A percentile compares a stretch with the other conserved stretches of the same genome.
Evolutionary conservation across 2,329 filamentous ascomycete genomes (phyloP).

Genomic region (Phialophora macrospora): DNA sequence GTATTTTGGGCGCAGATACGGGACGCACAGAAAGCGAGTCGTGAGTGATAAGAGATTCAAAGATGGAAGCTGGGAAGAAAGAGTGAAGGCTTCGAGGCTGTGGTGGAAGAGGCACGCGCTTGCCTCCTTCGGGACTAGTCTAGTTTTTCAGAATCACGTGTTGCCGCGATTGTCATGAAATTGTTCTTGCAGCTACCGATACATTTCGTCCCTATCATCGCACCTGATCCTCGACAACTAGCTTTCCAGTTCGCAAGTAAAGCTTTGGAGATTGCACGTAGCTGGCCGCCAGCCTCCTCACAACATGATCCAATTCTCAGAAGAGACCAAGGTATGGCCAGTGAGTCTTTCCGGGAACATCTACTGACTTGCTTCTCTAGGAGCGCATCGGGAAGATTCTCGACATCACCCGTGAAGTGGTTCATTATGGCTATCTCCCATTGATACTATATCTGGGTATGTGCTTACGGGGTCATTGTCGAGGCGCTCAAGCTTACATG

Average conservation of each 20-base stretch:
- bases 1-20: not conserved
- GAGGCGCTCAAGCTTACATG: conserved; percentile 16
- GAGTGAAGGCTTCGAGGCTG: not conserved
- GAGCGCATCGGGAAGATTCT: conserved; percentile 98
- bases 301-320: conserved; percentile 68
- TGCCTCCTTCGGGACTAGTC: conserved; percentile 18
- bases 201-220: conserved; percentile 6
- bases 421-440: conserved; percentile 98
- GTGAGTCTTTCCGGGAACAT: conserved; percentile 5
- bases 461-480: not conserved
- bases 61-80: not conserved
- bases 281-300: not conserved
- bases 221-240: not conserved
- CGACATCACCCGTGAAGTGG: conserved; percentile 87
- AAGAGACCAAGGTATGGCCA: conserved; percentile 85
- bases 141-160: conserved; percentile 1
- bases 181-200: conserved; percentile 27
- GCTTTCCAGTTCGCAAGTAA: not conserved
- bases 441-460: conserved; percentile 95
- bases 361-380: conserved; percentile 53
- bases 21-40: not conserved
- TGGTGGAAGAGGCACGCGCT: conserved; percentile 17
- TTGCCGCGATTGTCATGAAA: conserved; percentile 6
- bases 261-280: not conserved
- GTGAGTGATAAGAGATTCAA: not conserved